Evolutionary conservation across 371 early-diverging fungal species (phyloP), one percentile per base, ranked within the genome.

Genomic region (Lichtheimia hyalospora): DNA sequence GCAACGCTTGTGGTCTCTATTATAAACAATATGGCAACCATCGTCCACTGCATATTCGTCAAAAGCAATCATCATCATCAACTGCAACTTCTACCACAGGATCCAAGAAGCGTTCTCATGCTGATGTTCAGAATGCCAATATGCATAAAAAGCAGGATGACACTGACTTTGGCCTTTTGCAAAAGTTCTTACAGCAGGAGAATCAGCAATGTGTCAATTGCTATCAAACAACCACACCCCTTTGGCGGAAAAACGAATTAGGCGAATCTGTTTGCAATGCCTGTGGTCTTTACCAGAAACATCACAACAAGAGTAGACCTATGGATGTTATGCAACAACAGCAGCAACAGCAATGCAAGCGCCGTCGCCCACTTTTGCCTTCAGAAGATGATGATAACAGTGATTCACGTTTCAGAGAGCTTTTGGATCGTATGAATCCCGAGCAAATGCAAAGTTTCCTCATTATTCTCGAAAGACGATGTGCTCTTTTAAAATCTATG

Each of bases 1-100:
- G 94, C 74, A 93, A 93, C 69, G 92, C 94, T 3, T 93, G 94
- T 69, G 91, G 91, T 43, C 75, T 90, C 14, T 93, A 90, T 73
- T 87, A 74, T 60, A 91, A 90, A 75, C 88, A 88, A 57, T 89
- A 90, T 64, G 81, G 85, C 16, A 69, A 77, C 1, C 89, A 91
- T 62, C 84, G 90, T 41, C 93, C 91, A 7, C 67, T 86, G 41
- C 80, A 83, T 57, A 73, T 85, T 3, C 84, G 86, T 49, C 82
- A 82, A 63, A 85, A 85, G 62, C 70, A 77, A 52, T 77, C 66
- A 48, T 61, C 52, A 57, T 65, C 10, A 3, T 18, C 25, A n/a
- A 27, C 53, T 10, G 18, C n/a, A 21, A 1, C 46, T 8, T 21
- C n/a, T 7, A 5, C 46, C 7, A n/a, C 18, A 18, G 44, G 44